These are phyloP conservation scores for Luvunga scandens DNA, from an alignment of 345 rosid genomes.

Conservation along the genomic window DNA sequence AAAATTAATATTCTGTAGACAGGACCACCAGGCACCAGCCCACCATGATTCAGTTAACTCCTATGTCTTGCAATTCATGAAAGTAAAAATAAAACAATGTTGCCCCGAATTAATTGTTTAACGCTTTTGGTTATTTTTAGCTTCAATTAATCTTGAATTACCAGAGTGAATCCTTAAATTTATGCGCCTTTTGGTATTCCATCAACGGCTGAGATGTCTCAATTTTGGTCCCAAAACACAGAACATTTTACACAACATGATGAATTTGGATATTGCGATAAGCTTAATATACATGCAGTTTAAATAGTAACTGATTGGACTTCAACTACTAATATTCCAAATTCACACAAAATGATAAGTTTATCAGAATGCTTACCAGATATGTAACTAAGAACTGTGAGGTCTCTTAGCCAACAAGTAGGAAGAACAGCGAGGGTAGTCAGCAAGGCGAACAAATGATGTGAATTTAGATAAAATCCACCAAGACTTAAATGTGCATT, in stretches of 20 bases:
- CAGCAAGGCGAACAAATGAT: constrained; percentile 66
- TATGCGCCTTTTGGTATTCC: too few species aligned
- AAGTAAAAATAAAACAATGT: not conserved
- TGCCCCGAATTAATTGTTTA: not conserved
- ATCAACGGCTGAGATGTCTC: too few species aligned
- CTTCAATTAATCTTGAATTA: not conserved
- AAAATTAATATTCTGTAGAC: constrained; percentile 13
- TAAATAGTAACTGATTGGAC: not conserved
- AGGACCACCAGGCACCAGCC: not conserved
- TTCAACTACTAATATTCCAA: not conserved
- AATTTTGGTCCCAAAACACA: too few species aligned
- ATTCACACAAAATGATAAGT: not conserved
- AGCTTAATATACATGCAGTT: not conserved
- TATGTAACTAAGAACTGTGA: constrained; percentile 76
- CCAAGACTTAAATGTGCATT: constrained; percentile 64
- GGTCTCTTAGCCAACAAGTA: constrained; percentile 91
- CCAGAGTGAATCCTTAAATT: too few species aligned
- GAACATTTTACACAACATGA: not conserved
- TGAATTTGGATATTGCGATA: not conserved
- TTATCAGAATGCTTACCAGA: constrained; percentile 50
- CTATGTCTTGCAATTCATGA: not conserved
- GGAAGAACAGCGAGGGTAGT: constrained; percentile 80
- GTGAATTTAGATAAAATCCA: constrained; percentile 51
- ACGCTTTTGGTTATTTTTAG: not conserved
- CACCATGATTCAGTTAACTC: not conserved